phyloP scores from a whole-genome alignment of 2,329 filamentous ascomycete genomes.

The Huntiella decipiens region DNA sequence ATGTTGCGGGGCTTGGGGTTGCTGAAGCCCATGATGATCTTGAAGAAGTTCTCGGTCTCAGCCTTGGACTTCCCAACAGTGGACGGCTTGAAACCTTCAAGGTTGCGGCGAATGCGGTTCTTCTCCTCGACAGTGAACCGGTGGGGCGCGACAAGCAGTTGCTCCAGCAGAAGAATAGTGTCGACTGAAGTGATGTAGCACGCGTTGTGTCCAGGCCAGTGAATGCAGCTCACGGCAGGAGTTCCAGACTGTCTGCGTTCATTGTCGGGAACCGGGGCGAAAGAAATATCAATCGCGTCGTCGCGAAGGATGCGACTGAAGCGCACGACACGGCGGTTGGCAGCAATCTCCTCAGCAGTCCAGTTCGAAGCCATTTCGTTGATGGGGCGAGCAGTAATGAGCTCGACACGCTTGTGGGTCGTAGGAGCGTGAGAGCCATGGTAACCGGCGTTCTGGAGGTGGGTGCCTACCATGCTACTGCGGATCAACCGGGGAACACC shows the following conservation, averaged over 20 bases:
- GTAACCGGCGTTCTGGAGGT: conserved; percentile 59
- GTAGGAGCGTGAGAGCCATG: conserved; percentile 18
- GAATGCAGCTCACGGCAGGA: conserved; percentile 94
- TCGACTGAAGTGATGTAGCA: conserved; percentile 94
- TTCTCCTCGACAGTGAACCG: conserved; percentile 95
- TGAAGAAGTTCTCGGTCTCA: conserved; percentile 95
- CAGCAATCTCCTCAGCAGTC: conserved; percentile 62
- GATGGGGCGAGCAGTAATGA: conserved; percentile 74
- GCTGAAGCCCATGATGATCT: conserved; percentile 94
- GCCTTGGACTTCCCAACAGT: conserved; percentile 86
- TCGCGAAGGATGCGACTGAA: conserved; percentile 71
- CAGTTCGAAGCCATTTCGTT: conserved; percentile 68
- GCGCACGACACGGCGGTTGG: conserved; percentile 66
- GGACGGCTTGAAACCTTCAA: conserved; percentile 81
- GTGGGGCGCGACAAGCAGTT: conserved; percentile 54
- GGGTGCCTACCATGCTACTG: conserved; percentile 18
- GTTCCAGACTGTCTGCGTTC: conserved; percentile 60
- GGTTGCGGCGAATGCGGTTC: conserved; percentile 87
- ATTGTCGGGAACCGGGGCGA: conserved; percentile 59
- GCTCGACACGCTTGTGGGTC: conserved; percentile 55
- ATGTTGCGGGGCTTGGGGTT: conserved; percentile 93
- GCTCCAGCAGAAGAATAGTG: conserved; percentile 86
- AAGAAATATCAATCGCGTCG: conserved; percentile 62
- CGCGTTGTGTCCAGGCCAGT: conserved; percentile 80
- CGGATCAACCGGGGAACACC: conserved; percentile 14